Evolutionary conservation across 2,329 filamentous ascomycete species (phyloP), one percentile per base, ranked within the genome.

Genomic region (Cadophora gregata): DNA sequence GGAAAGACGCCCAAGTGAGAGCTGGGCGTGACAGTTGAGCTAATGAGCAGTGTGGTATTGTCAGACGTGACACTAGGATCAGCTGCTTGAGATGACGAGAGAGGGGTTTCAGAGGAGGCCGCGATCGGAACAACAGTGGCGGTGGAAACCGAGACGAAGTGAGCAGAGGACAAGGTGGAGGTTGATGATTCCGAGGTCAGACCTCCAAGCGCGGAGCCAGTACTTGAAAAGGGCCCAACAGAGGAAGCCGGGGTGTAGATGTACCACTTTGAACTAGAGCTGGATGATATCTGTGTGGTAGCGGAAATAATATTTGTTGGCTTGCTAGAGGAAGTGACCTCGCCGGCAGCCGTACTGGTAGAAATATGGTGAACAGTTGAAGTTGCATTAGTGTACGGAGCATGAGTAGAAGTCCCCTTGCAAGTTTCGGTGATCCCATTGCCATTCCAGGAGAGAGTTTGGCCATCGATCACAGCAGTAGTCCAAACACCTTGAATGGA

Each of bases 361-460:
- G 55, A 59, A 2, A 21, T 6, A 8, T 27, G 36, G 45, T 50
- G 29, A 3, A 55, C 21, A 24, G 58, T 62, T n/a, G 51, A 59
- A 31, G 36, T 47, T 8, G 42, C 29, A 45, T 62, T 59, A 9
- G 27, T 5, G n/a, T 33, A 64, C 19, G 42, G 31, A 31, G 29
- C 7, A 45, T 27, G 24, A 19, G 19, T 60, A 16, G 27, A 33
- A 2, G 53, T 53, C 12, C 50, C 45, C 2, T 24, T 42, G 12
- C n/a, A 64, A 25, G 62, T 62, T 10, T 27, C 27, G 4, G 47
- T 38, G 21, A 19, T 33, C 0, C 53, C 25, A 29, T 45, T 56
- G 29, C 60, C 61, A 36, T 56, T 56, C 62, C 62, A 67, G 3
- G 65, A 67, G 16, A 62, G n/a, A 27, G 50, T 29, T 9, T 64